These are phyloP conservation scores for Besnoitia besnoiti DNA, from an alignment of 169 alveolate genomes.

Conservation along the genomic window DNA sequence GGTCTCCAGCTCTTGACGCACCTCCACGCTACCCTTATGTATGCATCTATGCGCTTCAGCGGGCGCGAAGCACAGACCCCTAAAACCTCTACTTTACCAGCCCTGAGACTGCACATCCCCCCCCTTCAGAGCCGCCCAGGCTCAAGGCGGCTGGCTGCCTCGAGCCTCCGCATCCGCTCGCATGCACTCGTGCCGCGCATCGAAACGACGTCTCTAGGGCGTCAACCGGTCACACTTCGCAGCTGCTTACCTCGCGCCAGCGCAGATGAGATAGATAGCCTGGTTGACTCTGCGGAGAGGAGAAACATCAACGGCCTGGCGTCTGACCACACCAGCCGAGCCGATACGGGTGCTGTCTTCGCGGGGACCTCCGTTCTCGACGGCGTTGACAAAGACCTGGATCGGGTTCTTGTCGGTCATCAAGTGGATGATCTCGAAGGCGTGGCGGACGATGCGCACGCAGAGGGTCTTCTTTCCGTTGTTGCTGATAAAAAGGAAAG, in stretches of 20 bases:
- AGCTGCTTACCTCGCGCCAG: constrained; percentile 95
- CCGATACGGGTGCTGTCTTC: constrained; percentile 99
- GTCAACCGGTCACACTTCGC: no score
- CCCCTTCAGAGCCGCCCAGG: no score
- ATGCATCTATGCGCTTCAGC: no score
- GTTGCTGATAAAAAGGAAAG: constrained; percentile 84
- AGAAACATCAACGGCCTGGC: constrained; percentile 99
- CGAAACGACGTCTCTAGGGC: no score
- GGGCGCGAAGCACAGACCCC: no score
- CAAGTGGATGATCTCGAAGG: constrained; percentile 97
- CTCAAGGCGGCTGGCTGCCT: no score
- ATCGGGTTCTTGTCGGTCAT: constrained; percentile 97
- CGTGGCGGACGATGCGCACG: constrained; percentile 96
- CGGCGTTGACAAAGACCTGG: constrained; percentile 97
- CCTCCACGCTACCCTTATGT: no score
- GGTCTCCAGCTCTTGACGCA: no score
- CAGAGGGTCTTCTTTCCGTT: constrained; percentile 99
- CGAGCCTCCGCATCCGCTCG: no score
- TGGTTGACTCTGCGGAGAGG: constrained; percentile 99
- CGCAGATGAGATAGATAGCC: constrained; percentile 97
- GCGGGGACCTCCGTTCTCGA: constrained; percentile 98
- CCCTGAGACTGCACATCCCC: no score
- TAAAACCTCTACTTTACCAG: no score
- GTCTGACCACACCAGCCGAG: constrained; percentile 98
- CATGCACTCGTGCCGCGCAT: no score